A percentile compares a stretch with the other conserved stretches of the same genome.
Conservation (phyloP, 1,284 basidiomycete genomes). For the Naganishia sp. region DNA sequence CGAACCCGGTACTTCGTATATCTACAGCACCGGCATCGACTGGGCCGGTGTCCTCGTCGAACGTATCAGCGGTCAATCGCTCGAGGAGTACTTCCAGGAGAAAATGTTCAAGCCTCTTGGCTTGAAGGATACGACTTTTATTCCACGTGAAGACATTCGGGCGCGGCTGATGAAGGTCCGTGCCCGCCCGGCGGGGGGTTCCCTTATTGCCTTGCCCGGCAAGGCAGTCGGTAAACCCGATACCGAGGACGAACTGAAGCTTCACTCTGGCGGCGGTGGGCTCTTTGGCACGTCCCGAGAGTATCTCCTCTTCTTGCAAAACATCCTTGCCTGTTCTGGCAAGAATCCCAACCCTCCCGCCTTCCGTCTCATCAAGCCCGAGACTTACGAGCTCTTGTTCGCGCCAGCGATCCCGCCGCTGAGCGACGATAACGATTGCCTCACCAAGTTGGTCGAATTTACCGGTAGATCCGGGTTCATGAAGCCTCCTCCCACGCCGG, state of each 20-base stretch:
- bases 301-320: constrained; percentile 42
- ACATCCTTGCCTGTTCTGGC: constrained; percentile 39
- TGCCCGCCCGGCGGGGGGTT: constrained; percentile 6
- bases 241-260: constrained; percentile 1
- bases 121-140: constrained; percentile 41
- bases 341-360: constrained; percentile 26
- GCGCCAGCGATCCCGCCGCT: constrained; percentile 32
- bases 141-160: constrained; percentile 37
- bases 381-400: constrained; percentile 39
- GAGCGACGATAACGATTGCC: constrained; percentile 22
- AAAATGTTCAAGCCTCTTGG: constrained; percentile 46
- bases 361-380: constrained; percentile 35
- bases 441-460: constrained; percentile 30
- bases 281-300: constrained; percentile 43
- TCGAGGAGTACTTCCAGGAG: constrained; percentile 45
- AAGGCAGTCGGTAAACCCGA: constrained; percentile 18
- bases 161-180: constrained; percentile 21
- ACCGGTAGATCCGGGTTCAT: constrained; percentile 6
- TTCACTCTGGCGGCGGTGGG: constrained; percentile 44
- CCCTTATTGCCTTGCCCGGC: constrained; percentile 11
- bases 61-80: constrained; percentile 39
- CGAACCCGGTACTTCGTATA: constrained; percentile 43
- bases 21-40: constrained; percentile 46
- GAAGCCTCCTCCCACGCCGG: constrained; percentile 21
- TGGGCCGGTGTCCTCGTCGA: constrained; percentile 46